phyloP scores from a whole-genome alignment of 495 filamentous ascomycete species.

The Penicillium maclennaniae region DNA sequence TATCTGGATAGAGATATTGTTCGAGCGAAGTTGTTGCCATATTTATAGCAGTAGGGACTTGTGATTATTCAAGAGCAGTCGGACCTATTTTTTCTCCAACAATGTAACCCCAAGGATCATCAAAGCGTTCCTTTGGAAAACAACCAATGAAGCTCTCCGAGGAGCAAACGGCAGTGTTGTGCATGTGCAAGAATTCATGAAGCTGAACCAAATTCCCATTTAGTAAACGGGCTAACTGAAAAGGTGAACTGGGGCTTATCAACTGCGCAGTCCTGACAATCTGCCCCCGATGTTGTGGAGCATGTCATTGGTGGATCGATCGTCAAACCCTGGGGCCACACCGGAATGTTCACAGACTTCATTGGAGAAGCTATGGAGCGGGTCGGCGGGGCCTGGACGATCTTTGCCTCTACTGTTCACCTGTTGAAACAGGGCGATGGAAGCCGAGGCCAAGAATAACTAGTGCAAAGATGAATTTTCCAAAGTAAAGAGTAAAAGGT shows the following conservation, averaged over 20 bases:
- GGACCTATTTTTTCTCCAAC: background rate
- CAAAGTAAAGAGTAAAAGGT: background rate
- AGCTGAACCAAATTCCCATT: background rate
- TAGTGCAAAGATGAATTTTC: background rate
- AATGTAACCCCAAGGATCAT: background rate
- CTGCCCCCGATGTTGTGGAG: background rate
- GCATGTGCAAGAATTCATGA: background rate
- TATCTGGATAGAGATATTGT: background rate
- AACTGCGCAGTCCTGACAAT: background rate
- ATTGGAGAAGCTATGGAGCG: background rate
- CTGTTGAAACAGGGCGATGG: background rate
- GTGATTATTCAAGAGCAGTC: background rate
- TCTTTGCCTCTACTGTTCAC: background rate
- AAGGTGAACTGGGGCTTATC: background rate
- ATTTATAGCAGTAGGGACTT: background rate
- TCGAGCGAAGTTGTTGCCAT: background rate
- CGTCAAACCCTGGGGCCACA: too few relatives aligned
- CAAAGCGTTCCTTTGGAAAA: background rate
- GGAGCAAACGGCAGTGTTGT: background rate
- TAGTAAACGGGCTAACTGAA: background rate
- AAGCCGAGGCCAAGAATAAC: background rate
- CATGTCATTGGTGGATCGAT: background rate
- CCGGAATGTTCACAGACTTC: background rate
- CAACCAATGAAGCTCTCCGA: background rate
- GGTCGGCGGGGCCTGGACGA: background rate